Evolutionary conservation across 352 stramenopile species (phyloP), one percentile per base, ranked within the genome.

Genomic region (Lagenidium giganteum): DNA sequence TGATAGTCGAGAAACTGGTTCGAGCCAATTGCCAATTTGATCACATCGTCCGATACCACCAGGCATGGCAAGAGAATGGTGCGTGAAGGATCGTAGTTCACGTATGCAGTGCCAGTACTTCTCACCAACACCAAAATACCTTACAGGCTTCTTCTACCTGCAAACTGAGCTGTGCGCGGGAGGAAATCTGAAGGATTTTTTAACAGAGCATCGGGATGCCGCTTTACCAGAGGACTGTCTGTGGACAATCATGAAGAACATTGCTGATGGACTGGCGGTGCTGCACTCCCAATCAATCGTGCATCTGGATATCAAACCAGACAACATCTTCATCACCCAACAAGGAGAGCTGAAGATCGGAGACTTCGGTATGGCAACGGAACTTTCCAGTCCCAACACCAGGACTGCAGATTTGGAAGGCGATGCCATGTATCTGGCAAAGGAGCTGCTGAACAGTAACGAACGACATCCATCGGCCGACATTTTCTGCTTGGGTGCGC

Each of bases 301-400:
- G 16, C 95, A 98, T 51, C 70, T 97, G 34, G 95, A 98, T 53
- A 90, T 98, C 51, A 98, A 98, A 56, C 93, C 94, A 11, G 90
- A 93, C n/a, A 98, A 98, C 53, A 86, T 98, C 39, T 96, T 98
- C 53, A 80, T 95, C 22, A 70, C 71, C 2, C 45, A 62, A 13
- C 39, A 78, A 16, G 82, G 83, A 1, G 25, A 38, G 12, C 39
- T 96, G 17, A 95, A 95, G 52, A 70, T 96, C 40, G 87, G 83
- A 12, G 95, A 98, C 61, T 97, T 98, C 48, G 95, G 95, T 17
- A 83, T 98, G 52, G 89, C 93, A 0, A 79, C 70, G 8, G 64
- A 78, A 26, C 57, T 69, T 18, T 56, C 69, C 1, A 63, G 28
- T 14, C 53, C 57, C 3, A 54, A 57, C 21, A 41, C 60, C 39